These are phyloP conservation scores for Blumeriella jaapii DNA, from an alignment of 2,329 filamentous ascomycete genomes.

Conservation along the genomic window DNA sequence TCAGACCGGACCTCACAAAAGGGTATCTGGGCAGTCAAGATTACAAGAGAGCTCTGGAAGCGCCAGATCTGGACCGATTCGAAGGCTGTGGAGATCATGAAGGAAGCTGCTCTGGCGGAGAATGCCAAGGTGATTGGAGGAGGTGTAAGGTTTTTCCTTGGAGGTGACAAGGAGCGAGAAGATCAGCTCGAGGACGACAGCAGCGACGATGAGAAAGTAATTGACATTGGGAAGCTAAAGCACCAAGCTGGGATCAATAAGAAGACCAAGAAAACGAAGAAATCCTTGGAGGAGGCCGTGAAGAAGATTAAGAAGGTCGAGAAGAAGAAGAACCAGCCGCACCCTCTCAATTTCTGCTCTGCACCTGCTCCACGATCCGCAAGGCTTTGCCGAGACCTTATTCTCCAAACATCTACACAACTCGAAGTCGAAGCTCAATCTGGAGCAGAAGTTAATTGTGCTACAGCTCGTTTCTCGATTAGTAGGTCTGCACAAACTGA, in stretches of 20 bases:
- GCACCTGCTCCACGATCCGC: constrained; percentile 86
- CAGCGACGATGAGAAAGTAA: constrained; percentile 71
- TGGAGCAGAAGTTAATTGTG: constrained; percentile 84
- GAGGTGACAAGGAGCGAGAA: constrained; percentile 90
- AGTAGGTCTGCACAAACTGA: constrained; percentile 86
- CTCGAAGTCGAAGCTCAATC: constrained; percentile 68
- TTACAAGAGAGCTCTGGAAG: constrained; percentile 93
- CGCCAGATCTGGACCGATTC: constrained; percentile 92
- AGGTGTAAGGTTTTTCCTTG: constrained; percentile 87
- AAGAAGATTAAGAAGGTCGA: constrained; percentile 74
- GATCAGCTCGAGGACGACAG: constrained; percentile 69
- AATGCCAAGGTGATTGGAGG: constrained; percentile 88
- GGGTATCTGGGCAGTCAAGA: constrained; percentile 89
- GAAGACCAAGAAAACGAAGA: constrained; percentile 81
- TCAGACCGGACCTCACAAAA: constrained; percentile 77
- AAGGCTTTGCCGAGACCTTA: constrained; percentile 81
- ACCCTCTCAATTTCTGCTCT: constrained; percentile 93
- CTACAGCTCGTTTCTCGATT: constrained; percentile 83
- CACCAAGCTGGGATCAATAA: constrained; percentile 91
- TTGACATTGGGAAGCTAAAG: constrained; percentile 70
- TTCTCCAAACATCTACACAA: constrained; percentile 89
- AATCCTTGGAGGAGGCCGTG: constrained; percentile 67
- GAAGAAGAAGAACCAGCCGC: constrained; percentile 76
- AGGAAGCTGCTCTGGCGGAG: constrained; percentile 76
- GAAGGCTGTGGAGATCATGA: constrained; percentile 96